These are phyloP conservation scores for Neostapfia colusana DNA, from an alignment of 176 grass and related monocot genomes.

Conservation along the genomic window DNA sequence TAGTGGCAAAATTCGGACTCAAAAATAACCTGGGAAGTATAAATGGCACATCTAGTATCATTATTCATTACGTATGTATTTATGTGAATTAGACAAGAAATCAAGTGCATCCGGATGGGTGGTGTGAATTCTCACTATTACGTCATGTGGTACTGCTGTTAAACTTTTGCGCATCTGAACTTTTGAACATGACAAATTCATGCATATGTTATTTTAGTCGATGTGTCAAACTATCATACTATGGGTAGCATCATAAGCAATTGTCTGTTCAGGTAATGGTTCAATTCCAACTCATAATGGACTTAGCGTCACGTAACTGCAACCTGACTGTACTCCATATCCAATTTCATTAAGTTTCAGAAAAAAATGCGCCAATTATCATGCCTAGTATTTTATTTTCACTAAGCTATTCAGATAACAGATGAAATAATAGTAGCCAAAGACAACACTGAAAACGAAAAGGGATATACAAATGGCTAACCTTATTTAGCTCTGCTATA, in stretches of 20 bases:
- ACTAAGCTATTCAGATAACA: conserved; percentile 5
- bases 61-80: background rate
- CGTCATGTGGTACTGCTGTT: background rate
- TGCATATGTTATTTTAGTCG: background rate
- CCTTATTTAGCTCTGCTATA: conserved; percentile 71
- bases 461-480: background rate
- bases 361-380: background rate
- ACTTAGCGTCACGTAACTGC: background rate
- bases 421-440: background rate
- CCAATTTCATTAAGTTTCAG: background rate
- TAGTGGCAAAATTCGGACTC: conserved; percentile 15
- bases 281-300: background rate
- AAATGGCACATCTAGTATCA: background rate
- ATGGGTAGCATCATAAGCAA: background rate
- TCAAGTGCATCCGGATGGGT: background rate
- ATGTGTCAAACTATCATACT: background rate
- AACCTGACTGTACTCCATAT: background rate
- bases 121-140: conserved; percentile 4
- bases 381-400: background rate
- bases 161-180: background rate
- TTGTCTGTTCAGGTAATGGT: background rate
- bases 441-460: background rate
- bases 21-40: background rate
- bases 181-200: background rate
- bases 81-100: background rate